Evolutionary conservation across 2,329 filamentous ascomycete genomes (phyloP), one percentile per base, ranked within the genome.

Genomic region (Trichophyton schoenleinii): DNA sequence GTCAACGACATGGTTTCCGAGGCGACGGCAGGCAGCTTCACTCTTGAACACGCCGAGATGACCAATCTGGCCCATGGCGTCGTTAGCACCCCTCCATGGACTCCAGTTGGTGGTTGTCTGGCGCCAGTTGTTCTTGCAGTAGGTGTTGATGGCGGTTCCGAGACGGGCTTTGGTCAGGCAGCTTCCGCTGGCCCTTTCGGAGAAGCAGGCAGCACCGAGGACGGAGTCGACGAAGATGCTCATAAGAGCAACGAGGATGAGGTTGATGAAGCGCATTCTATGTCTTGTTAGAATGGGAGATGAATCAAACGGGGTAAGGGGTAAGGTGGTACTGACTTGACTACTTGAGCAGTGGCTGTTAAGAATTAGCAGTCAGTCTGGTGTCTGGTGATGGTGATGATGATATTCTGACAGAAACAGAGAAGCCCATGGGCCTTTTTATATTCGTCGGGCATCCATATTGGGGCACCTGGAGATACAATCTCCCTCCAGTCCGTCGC

Each of bases 191-290:
- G 41, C 58, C 11, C n/a, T 25, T 13, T 59, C 41, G 28, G 41
- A 59, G 58, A 44, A 59, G 28, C 58, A 59, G 3, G n/a, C 58
- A 6, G 58, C 58, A 13, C 41, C 58, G 15, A 49, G n/a, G 41
- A 44, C 41, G 42, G 42, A 15, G 58, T 48, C 44, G 58, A 49
- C 9, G 44, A 59, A 49, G 15, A 44, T 31, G 57, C 57, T 44
- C 36, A 46, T 31, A 25, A 59, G 57, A 46, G 57, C 57, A 15
- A 28, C 36, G 57, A 58, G 57, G 57, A 58, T 31, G 57, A 46
- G 4, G 38, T 20, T 42, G 28, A 13, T 18, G 53, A 57, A 38
- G n/a, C 53, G 53, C 53, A 57, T 57, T 38, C 34, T 38, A 38
- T 38, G 2, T 38, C 34, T 38, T 38, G 34, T 38, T 38, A 38